Evolutionary conservation across 2,329 filamentous ascomycete species (phyloP), one percentile per base, ranked within the genome.

Genomic region (Colletotrichum plurivorum): DNA sequence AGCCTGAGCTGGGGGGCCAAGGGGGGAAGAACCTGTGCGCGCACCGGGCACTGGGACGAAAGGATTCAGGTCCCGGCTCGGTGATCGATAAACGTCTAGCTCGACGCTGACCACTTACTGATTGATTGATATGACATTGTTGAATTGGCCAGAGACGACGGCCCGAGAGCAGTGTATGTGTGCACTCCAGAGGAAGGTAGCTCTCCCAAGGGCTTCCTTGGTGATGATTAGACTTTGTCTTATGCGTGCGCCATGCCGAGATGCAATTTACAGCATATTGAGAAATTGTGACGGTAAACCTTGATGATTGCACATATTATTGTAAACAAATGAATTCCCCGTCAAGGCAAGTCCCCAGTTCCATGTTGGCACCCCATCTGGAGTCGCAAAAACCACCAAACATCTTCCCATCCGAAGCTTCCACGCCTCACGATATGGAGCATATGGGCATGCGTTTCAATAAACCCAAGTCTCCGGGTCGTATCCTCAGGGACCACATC

Each of bases 91-190:
- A n/a, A 12, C 9, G 48, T 10, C 41, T 54, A 41, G 41, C 68
- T 73, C 22, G 71, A 65, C 54, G 59, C 49, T 16, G 48, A 63
- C 46, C 8, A 10, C 12, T 55, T 53, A 51, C n/a, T 52, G 48
- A 39, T 46, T 59, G 53, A 54, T 46, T 16, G 25, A 68, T 58
- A 51, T 54, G 65, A 64, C 60, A 64, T n/a, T 61, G 25, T 36
- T 18, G 10, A 31, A 67, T 51, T 52, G 51, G 45, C 16, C 12
- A 67, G 51, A 31, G n/a, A 15, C 46, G 43, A 7, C 43, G 3
- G 31, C 13, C 13, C 7, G 45, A n/a, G 22, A 18, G 27, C 25
- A 15, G 13, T 27, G 48, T 18, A 22, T 22, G 39, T 41, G 36
- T 8, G 15, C 18, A 15, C 43, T n/a, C 31, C 10, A 36, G 10